These are phyloP conservation scores for Hordeum vulgare DNA, from an alignment of 176 grass and related monocot species.

Conservation along the genomic window DNA sequence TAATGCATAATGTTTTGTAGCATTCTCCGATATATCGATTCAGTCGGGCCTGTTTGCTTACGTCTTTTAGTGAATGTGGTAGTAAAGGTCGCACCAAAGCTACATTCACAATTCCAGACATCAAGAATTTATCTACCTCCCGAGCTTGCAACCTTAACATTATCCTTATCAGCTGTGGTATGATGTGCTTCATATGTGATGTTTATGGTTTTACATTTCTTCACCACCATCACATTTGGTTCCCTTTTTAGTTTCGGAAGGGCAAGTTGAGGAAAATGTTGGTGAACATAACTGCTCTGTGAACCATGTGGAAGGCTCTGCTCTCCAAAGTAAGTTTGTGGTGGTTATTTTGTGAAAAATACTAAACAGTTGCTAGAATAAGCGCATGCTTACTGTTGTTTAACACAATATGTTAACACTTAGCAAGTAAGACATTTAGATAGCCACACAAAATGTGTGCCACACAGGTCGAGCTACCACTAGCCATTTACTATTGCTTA, in stretches of 20 bases:
- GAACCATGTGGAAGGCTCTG: slow-evolving; percentile 22
- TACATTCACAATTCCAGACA: slow-evolving; percentile 70
- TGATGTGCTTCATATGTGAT: slow-evolving; percentile 26
- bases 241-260: slow-evolving; percentile 20
- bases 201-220: slow-evolving; percentile 12
- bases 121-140: slow-evolving; percentile 67
- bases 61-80: slow-evolving; percentile 60
- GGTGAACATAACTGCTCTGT: slow-evolving; percentile 24
- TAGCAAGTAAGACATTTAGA: background rate
- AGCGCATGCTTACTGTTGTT: background rate
- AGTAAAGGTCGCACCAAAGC: slow-evolving; percentile 70
- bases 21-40: slow-evolving; percentile 65
- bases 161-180: slow-evolving; percentile 78
- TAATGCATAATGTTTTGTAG: slow-evolving; percentile 31
- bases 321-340: slow-evolving; percentile 50
- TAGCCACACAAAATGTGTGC: background rate
- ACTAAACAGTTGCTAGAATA: background rate
- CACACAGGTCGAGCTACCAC: background rate
- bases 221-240: slow-evolving; percentile 7
- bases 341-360: background rate
- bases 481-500: background rate
- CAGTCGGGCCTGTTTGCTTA: slow-evolving; percentile 51
- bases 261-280: slow-evolving; percentile 25
- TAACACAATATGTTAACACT: background rate
- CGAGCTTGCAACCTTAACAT: slow-evolving; percentile 65